Evolutionary conservation across 2,329 filamentous ascomycete species (phyloP), one percentile per base, ranked within the genome.

Genomic region (Penicillium verrucosum): DNA sequence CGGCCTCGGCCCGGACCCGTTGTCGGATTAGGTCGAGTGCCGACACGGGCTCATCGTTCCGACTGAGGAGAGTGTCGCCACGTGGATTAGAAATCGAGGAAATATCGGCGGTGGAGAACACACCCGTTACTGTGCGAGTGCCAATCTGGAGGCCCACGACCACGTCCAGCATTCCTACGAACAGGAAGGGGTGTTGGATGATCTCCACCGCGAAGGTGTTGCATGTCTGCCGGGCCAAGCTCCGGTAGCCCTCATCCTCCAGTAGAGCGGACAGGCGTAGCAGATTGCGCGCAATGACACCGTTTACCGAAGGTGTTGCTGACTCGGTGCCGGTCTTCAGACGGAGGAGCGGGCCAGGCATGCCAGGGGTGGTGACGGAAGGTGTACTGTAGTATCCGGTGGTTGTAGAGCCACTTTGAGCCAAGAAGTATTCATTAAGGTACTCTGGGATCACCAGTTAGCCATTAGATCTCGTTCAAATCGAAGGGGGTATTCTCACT

Each of bases 261-360:
- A 96, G 79, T 1, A 96, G 72, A 6, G 82, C 82, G 12, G 85
- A 85, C 4, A 97, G 83, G 0, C 90, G 86, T 75, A 94, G 89
- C n/a, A 97, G 79, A 69, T 97, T 97, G 16, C 85, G 82, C 0
- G 90, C 89, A n/a, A 89, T 89, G 6, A 93, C 84, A 38, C 90
- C 91, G 70, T 99, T 99, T 50, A 90, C 89, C 0, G 91, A 94
- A 0, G 94, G 94, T 58, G 94, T 88, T 1, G 91, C 88, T 5
- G 90, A 90, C 73, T 99, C 94, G 83, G 97, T 97, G 62, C 92
- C 94, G 60, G 95, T 91, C 75, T 99, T 99, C 48, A 97, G 83
- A 25, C 93, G 88, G 58, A 97, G 84, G 57, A 97, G 87, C 14
- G 75, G 74, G 9, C 70, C 68, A 0, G 75, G 75, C 29, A 88